A percentile compares a stretch with the other conserved stretches of the same genome.
Evolutionary conservation across 495 filamentous ascomycete species (phyloP).

Genomic region (Polyplosphaeria fusca): DNA sequence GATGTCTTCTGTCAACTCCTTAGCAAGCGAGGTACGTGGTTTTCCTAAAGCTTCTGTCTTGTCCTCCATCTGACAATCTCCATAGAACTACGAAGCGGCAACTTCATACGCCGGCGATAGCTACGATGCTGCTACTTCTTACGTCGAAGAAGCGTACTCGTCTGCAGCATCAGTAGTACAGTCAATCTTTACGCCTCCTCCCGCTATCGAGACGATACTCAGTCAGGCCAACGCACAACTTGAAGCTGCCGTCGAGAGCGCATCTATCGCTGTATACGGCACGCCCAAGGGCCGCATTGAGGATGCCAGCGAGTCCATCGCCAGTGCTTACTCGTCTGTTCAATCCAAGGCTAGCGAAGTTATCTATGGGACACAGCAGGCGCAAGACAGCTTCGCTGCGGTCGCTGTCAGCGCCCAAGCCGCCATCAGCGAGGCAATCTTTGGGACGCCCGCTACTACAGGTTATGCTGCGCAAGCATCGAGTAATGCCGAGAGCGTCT

Average conservation of each 20-base stretch:
- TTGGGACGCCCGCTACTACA: constrained; percentile 49
- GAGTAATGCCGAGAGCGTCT: constrained; percentile 38
- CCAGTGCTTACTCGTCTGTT: constrained; percentile 49
- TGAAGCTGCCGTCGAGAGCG: constrained; percentile 58
- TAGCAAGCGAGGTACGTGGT: constrained; percentile 54
- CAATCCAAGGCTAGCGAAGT: constrained; percentile 51
- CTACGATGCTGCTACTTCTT: constrained; percentile 57
- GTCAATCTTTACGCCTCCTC: constrained; percentile 54
- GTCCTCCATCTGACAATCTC: too few species aligned
- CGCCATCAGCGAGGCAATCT: constrained; percentile 54
- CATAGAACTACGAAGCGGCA: constrained; percentile 55
- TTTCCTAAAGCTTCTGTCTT: too few species aligned
- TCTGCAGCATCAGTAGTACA: constrained; percentile 56
- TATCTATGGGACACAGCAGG: constrained; percentile 56
- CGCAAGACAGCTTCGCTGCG: constrained; percentile 48
- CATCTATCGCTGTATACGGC: constrained; percentile 59
- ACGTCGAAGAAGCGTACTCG: constrained; percentile 55
- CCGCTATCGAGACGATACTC: constrained; percentile 58
- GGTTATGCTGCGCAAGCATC: constrained; percentile 42
- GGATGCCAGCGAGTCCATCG: constrained; percentile 51
- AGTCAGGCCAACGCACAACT: constrained; percentile 55
- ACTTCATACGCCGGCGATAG: constrained; percentile 47
- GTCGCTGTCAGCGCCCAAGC: constrained; percentile 51
- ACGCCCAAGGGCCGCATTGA: constrained; percentile 54
- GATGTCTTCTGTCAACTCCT: constrained; percentile 53